These are phyloP conservation scores for Coemansia furcata DNA, from an alignment of 192 early-diverging fungal genomes.

Conservation along the genomic window DNA sequence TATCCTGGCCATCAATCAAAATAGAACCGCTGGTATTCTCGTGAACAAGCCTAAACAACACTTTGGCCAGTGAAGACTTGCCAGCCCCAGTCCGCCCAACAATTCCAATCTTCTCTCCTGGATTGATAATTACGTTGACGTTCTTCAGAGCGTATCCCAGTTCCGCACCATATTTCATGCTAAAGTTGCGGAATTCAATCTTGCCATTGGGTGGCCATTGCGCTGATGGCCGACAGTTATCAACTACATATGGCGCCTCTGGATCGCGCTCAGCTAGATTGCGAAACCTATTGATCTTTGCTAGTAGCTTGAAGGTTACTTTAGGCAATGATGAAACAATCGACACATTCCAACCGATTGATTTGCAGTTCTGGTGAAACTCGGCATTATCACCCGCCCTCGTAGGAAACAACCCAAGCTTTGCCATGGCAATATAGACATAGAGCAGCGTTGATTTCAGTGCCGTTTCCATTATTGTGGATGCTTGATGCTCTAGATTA, in stretches of 20 bases:
- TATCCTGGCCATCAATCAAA: conserved; percentile 75
- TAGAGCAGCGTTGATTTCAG: background rate
- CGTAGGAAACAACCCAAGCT: background rate
- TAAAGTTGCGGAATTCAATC: too few species aligned
- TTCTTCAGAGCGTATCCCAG: too few species aligned
- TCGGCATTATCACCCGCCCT: background rate
- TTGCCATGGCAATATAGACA: too few species aligned
- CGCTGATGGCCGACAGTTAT: background rate
- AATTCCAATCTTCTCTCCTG: conserved; percentile 7
- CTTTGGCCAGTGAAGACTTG: conserved; percentile 58
- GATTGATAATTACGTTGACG: too few species aligned
- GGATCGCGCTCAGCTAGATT: too few species aligned
- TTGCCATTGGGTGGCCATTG: background rate
- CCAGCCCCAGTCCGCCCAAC: conserved; percentile 62
- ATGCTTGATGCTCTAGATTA: too few species aligned
- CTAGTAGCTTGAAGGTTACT: background rate
- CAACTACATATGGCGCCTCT: background rate
- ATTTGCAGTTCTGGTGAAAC: background rate
- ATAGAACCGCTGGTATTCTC: conserved; percentile 58
- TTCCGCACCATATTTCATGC: too few species aligned
- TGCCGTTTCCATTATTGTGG: too few species aligned
- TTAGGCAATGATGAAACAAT: background rate
- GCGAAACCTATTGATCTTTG: too few species aligned
- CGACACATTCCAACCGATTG: background rate
- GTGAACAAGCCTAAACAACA: conserved; percentile 61